Conservation (phyloP, 495 filamentous ascomycete species). For the Penicillium lividum region DNA sequence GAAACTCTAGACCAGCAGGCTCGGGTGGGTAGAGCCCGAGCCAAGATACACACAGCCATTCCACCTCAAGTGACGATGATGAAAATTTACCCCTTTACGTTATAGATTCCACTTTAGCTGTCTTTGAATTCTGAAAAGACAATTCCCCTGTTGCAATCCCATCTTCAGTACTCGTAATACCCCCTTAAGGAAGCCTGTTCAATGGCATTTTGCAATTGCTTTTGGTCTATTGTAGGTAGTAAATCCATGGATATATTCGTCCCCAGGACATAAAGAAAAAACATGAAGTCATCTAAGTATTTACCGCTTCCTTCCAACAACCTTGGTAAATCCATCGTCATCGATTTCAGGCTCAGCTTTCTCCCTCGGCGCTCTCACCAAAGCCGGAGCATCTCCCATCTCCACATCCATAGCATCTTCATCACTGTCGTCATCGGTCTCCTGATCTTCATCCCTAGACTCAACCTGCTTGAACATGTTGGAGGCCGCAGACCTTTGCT, state of each 20-base stretch:
- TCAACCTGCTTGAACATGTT: constrained; percentile 60
- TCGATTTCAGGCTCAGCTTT: constrained; percentile 77
- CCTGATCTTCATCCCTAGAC: constrained; percentile 47
- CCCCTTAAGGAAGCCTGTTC: neutral
- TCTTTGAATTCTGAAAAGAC: constrained; percentile 30
- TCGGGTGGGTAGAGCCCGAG: constrained; percentile 26
- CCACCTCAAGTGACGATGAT: constrained; percentile 44
- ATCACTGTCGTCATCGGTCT: constrained; percentile 56
- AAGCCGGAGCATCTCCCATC: constrained; percentile 71
- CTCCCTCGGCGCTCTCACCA: constrained; percentile 60
- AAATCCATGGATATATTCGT: constrained; percentile 10
- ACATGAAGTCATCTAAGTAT: constrained; percentile 7
- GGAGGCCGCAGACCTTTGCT: constrained; percentile 53
- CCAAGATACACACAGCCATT: constrained; percentile 20
- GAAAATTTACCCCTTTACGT: constrained; percentile 30
- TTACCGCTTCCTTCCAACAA: constrained; percentile 65
- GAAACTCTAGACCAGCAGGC: constrained; percentile 12
- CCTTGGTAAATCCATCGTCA: constrained; percentile 93
- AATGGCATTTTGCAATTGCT: neutral
- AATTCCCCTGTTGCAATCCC: constrained; percentile 9
- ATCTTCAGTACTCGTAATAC: neutral
- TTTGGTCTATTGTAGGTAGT: neutral
- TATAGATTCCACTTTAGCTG: constrained; percentile 23
- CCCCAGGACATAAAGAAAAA: neutral
- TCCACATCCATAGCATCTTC: constrained; percentile 65